phyloP scores from a whole-genome alignment of 2,329 filamentous ascomycete genomes.

The Fusarium vanettenii region DNA sequence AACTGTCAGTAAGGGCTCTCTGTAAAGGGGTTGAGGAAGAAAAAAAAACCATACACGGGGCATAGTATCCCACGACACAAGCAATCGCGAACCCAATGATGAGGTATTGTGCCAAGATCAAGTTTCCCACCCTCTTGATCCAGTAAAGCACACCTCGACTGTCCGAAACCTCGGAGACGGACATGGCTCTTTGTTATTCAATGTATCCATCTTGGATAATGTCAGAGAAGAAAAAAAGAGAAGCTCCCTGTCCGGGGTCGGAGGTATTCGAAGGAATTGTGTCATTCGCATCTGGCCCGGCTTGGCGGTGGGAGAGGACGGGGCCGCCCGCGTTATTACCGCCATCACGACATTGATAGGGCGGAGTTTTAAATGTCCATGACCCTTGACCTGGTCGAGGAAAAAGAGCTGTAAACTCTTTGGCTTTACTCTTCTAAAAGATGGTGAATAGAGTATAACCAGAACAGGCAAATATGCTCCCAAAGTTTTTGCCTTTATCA shows the following conservation, averaged over 20 bases:
- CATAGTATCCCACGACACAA: constrained; percentile 59
- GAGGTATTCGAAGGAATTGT: background rate
- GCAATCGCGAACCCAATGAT: constrained; percentile 69
- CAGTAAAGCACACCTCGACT: constrained; percentile 12
- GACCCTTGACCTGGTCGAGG: background rate
- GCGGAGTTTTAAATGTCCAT: constrained; percentile 35
- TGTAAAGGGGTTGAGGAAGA: too few species aligned
- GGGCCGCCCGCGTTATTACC: constrained; percentile 38
- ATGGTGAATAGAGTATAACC: background rate
- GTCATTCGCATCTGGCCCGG: constrained; percentile 17
- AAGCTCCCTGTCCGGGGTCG: background rate
- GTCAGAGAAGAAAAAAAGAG: background rate
- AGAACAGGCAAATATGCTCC: background rate
- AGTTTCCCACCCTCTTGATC: constrained; percentile 36
- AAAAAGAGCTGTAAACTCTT: background rate
- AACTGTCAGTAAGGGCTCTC: too few species aligned
- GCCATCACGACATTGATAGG: constrained; percentile 18
- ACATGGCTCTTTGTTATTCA: constrained; percentile 16
- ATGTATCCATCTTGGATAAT: constrained; percentile 6
- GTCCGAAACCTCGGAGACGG: constrained; percentile 22
- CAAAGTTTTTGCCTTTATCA: background rate
- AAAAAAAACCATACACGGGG: constrained; percentile 51
- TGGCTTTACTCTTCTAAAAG: background rate
- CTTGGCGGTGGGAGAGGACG: constrained; percentile 14
- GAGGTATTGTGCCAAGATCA: constrained; percentile 71